Base-by-base conservation (phyloP, 768 basidiomycete genomes). In the Candolleomyces eurysporus region DNA sequence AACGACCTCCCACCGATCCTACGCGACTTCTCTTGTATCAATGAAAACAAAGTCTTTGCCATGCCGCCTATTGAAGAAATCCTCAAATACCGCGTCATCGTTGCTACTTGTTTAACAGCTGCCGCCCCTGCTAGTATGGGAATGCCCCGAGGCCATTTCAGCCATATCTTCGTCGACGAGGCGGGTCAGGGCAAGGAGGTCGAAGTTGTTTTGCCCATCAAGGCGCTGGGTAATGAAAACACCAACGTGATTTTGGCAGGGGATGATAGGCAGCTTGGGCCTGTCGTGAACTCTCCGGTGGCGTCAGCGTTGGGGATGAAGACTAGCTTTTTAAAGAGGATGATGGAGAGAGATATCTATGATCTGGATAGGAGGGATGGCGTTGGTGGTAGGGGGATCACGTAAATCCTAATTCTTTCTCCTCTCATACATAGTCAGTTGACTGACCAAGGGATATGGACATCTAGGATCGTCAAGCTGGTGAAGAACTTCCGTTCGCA, bases 181-280 rank as follows among this genome's bases (percentile, higher is more conserved):
- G 87, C 85, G 5, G 86, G 85, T 0, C 86, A 89, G 64, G 86
- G 81, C 0, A 79, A 79, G 45, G 87, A 89, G 64, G 85, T 87
- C 0, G 82, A 85, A 63, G 69, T 78, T 7, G 82, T 88, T 78
- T 75, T 86, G 4, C 73, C 76, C 0, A 79, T 89, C 68, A 84
- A 82, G 71, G 80, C 78, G 13, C 73, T 82, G 58, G 79, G 81
- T 0, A 70, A 76, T 48, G 61, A 70, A 13, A 59, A 69, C 4
- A 88, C 87, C 1, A 84, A 82, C 58, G 67, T 88, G 8, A 69
- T 87, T 7, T 71, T 89, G 9, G 80, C 85, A 2, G 87, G 87
- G 0, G 87, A 89, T 68, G 82, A 82, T 49, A 81, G 82, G 67
- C 87, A 89, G 64, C 75, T 89, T 9, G 85, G 87, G 0, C 87